Percentiles rank a stretch among this genome's conserved stretches.
Conservation (phyloP, 805 yeast species). For the Allodekkera sacchari region DNA sequence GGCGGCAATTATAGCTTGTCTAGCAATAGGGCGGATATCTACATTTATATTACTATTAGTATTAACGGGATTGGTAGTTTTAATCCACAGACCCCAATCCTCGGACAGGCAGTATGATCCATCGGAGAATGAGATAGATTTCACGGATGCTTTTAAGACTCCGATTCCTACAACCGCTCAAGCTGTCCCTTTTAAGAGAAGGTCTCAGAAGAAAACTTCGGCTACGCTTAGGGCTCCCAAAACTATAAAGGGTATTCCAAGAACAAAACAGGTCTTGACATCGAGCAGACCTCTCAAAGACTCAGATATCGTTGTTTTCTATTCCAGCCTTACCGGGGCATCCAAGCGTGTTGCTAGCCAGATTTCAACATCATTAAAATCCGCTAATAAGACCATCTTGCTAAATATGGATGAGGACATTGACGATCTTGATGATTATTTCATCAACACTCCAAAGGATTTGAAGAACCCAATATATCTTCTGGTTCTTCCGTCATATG, state of each 20-base stretch:
- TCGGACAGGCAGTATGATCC: too few relatives aligned
- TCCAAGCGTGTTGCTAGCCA: slow-evolving; percentile 60
- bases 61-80: too few relatives aligned
- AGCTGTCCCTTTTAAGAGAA: too few relatives aligned
- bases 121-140: too few relatives aligned
- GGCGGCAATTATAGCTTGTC: too few relatives aligned
- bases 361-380: slow-evolving; percentile 33
- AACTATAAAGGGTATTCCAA: neutral
- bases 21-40: too few relatives aligned
- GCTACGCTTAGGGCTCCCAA: neutral
- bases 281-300: slow-evolving; percentile 36
- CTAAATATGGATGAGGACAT: slow-evolving; percentile 72
- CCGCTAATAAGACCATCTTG: slow-evolving; percentile 38
- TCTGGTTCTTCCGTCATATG: slow-evolving; percentile 81
- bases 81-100: too few relatives aligned
- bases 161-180: too few relatives aligned
- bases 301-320: slow-evolving; percentile 61
- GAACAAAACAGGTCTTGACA: too few relatives aligned
- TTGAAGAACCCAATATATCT: slow-evolving; percentile 41
- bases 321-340: slow-evolving; percentile 81
- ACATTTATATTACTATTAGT: too few relatives aligned
- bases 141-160: too few relatives aligned
- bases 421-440: slow-evolving; percentile 77
- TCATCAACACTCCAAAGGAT: slow-evolving; percentile 53
- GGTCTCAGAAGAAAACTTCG: neutral